A percentile compares a stretch with the other conserved stretches of the same genome.
Evolutionary conservation across 2,329 filamentous ascomycete species (phyloP).

Genomic region (Alternaria brassicicola): DNA sequence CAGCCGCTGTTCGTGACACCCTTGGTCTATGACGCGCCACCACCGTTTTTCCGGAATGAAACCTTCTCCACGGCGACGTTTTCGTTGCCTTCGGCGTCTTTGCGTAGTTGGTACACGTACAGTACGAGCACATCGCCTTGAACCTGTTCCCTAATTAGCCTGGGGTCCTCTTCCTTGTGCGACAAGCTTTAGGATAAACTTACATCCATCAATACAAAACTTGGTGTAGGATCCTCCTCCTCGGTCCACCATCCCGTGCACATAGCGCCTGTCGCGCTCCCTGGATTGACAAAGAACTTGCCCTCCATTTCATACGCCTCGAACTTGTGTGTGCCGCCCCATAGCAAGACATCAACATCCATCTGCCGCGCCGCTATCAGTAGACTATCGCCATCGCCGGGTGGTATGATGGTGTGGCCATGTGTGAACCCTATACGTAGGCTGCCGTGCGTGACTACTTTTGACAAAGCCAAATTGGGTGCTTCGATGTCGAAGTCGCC

Average conservation of each 20-base stretch:
- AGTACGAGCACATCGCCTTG: conserved; percentile 95
- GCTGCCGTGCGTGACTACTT: conserved; percentile 72
- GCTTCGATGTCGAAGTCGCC: conserved; percentile 73
- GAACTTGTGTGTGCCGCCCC: conserved; percentile 73
- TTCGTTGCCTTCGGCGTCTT: conserved; percentile 59
- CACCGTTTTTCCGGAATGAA: conserved; percentile 59
- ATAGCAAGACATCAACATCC: conserved; percentile 72
- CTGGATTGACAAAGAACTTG: conserved; percentile 74
- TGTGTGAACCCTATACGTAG: conserved; percentile 74
- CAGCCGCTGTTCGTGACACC: conserved; percentile 9
- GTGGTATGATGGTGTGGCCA: conserved; percentile 74
- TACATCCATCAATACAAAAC: conserved; percentile 98
- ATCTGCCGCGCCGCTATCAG: conserved; percentile 72
- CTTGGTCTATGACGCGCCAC: conserved; percentile 44
- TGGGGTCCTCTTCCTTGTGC: neutral
- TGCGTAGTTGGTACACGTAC: conserved; percentile 78
- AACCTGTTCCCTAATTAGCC: conserved; percentile 62
- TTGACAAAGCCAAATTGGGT: conserved; percentile 68
- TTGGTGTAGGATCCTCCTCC: conserved; percentile 74
- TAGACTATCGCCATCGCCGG: conserved; percentile 68
- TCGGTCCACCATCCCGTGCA: conserved; percentile 65
- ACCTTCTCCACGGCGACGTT: conserved; percentile 63
- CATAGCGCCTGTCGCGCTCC: conserved; percentile 70
- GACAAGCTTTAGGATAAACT: conserved; percentile 51
- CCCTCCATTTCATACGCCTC: conserved; percentile 75